These are phyloP conservation scores for Mycena albidolilacea DNA, from an alignment of 768 basidiomycete genomes.

Conservation along the genomic window DNA sequence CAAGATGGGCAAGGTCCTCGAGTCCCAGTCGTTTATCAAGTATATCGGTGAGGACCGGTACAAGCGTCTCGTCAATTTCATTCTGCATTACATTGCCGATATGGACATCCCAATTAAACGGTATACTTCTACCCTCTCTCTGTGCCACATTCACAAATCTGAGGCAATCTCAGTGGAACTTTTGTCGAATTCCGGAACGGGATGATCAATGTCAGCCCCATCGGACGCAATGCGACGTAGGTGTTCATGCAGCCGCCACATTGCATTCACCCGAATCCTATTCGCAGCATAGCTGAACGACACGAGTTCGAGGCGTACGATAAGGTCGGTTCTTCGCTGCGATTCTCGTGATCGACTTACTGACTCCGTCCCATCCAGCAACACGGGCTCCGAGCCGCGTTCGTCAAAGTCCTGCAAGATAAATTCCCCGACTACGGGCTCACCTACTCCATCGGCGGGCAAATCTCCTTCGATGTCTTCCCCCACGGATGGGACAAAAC, in stretches of 20 bases:
- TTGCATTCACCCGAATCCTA: slow-evolving; percentile 14
- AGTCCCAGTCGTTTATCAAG: slow-evolving; percentile 91
- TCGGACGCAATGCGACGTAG: slow-evolving; percentile 95
- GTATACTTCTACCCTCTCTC: slow-evolving; percentile 52
- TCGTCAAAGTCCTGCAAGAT: slow-evolving; percentile 84
- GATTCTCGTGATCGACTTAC: slow-evolving; percentile 6
- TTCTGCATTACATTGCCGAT: slow-evolving; percentile 94
- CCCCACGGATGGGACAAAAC: slow-evolving; percentile 98
- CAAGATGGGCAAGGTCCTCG: slow-evolving; percentile 83
- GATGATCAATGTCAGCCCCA: slow-evolving; percentile 97
- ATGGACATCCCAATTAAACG: slow-evolving; percentile 95
- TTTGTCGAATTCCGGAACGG: slow-evolving; percentile 97
- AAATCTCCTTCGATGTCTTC: slow-evolving; percentile 97
- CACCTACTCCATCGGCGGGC: slow-evolving; percentile 94
- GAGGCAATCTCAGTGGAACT: slow-evolving; percentile 73
- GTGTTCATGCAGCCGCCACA: slow-evolving; percentile 44
- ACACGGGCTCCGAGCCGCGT: slow-evolving; percentile 77
- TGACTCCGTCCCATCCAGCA: slow-evolving; percentile 59
- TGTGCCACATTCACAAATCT: neutral
- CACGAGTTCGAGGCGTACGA: slow-evolving; percentile 85
- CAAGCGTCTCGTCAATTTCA: slow-evolving; percentile 94
- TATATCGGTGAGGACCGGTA: slow-evolving; percentile 93
- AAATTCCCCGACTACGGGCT: slow-evolving; percentile 89
- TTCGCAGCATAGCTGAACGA: slow-evolving; percentile 82
- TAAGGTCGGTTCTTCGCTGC: slow-evolving; percentile 64